Base-by-base conservation (phyloP, 352 stramenopile genomes). In the Pythium guiyangense region DNA sequence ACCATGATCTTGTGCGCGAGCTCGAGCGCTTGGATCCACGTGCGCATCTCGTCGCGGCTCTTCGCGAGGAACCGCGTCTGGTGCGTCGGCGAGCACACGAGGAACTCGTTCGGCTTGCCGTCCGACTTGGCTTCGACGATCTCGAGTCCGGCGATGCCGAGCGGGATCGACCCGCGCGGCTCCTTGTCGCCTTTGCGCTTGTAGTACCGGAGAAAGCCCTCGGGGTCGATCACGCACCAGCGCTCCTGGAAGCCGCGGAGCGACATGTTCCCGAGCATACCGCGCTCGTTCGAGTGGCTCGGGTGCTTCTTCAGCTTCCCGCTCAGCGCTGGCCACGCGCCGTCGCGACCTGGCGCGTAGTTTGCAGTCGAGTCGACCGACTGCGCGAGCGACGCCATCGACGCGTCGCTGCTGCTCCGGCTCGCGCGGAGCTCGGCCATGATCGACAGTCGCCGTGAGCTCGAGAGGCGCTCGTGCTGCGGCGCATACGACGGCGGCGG, bases 161-260 rank as follows among this genome's bases (percentile, higher is more conserved):
- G 64, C n/a, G 77, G 74, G 52, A 93, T 86, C 17, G 68, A 64
- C 9, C 84, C 84, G 51, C 84, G 81, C 25, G 81, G 66, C 37
- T 91, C 80, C 8, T 77, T 78, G 61, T 93, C 84, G n/a, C 75
- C 70, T 64, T 90, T 80, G 20, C 76, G 75, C 67, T 91, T 93
- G 75, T 86, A 93, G 61, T 93, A 93, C 15, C 72, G 63, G 29
- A 93, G 65, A 48, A 73, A 74, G 27, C 84, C 84, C 15, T 74
- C 70, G 0, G 77, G 63, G 44, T 93, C 79, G 34, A 93, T 80
- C 44, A 71, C 72, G 57, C 76, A 93, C 72, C 78, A 93, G 22
- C 84, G 77, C 11, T 91, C 80, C 0, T 81, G 79, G 52, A 88
- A 75, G 10, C 84, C 84, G 26, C 80, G 77, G 12, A 93, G 49